A percentile compares a stretch with the other conserved stretches of the same genome.
Evolutionary conservation across 2,329 filamentous ascomycete species (phyloP).

Genomic region (Botrytis galanthina): DNA sequence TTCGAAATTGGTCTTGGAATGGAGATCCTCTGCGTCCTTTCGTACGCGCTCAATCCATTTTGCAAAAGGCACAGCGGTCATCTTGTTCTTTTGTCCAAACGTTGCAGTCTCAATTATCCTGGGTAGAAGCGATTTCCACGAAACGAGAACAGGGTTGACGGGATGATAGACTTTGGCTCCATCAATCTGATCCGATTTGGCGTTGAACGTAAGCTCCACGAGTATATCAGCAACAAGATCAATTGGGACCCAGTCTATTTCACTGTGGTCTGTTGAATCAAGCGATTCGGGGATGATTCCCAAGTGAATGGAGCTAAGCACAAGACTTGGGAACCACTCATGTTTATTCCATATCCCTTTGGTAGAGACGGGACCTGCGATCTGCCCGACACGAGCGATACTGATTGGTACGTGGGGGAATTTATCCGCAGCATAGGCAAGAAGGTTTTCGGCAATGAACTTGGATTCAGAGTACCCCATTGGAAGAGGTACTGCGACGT

Average conservation of each 20-base stretch:
- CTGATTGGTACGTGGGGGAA: conserved; percentile 39
- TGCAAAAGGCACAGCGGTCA: not conserved
- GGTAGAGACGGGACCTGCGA: conserved; percentile 39
- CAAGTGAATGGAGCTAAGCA: not conserved
- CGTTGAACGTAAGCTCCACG: not conserved
- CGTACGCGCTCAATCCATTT: not conserved
- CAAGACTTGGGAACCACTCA: conserved; percentile 3
- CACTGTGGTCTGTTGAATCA: not conserved
- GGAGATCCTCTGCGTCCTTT: not conserved
- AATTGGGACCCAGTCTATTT: conserved; percentile 6
- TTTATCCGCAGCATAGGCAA: conserved; percentile 42
- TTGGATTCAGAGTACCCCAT: conserved; percentile 35
- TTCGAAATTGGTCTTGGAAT: not conserved
- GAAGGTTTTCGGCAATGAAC: conserved; percentile 39
- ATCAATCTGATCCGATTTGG: too few relatives aligned
- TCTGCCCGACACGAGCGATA: conserved; percentile 49
- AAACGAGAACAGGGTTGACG: not conserved
- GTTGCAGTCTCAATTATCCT: not conserved
- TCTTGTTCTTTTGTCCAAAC: not conserved
- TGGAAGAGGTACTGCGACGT: conserved; percentile 6
- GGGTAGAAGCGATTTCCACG: not conserved
- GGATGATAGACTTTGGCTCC: not conserved
- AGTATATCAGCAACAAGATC: not conserved
- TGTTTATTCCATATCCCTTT: not conserved
- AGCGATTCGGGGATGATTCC: not conserved